Percentiles rank a stretch among this genome's conserved stretches.
These are phyloP conservation scores for Lichtheimia hyalospora DNA, from an alignment of 371 early-diverging fungal species.

Conservation along the genomic window DNA sequence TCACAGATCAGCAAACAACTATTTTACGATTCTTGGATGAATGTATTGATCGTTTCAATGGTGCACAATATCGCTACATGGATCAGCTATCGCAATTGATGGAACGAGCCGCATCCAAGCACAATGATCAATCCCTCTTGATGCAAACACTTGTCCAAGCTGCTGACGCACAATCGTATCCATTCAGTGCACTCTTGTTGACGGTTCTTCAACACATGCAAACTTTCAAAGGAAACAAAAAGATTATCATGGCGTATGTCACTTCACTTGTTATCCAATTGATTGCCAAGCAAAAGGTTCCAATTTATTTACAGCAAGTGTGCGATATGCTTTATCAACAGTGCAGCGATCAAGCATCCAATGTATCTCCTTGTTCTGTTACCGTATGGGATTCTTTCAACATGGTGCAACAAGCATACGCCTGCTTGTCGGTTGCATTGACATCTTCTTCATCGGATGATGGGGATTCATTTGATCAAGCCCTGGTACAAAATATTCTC, in stretches of 20 bases:
- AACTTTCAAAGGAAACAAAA: constrained; percentile 45
- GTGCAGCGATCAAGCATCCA: not conserved
- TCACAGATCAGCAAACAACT: constrained; percentile 32
- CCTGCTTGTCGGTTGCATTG: not conserved
- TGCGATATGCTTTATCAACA: constrained; percentile 11
- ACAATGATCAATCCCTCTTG: constrained; percentile 6
- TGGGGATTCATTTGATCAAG: not conserved
- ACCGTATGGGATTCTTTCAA: not conserved
- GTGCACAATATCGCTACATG: constrained; percentile 64
- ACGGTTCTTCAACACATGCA: constrained; percentile 53
- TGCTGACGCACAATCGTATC: constrained; percentile 18
- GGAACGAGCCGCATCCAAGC: constrained; percentile 1
- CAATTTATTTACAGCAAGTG: constrained; percentile 26
- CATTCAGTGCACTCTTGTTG: constrained; percentile 59
- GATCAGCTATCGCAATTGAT: constrained; percentile 48
- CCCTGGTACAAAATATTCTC: not conserved
- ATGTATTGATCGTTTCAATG: constrained; percentile 55
- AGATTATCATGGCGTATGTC: constrained; percentile 35
- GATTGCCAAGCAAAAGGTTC: constrained; percentile 35
- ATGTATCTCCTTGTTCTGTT: not conserved
- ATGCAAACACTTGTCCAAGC: not conserved
- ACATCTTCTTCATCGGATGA: not conserved
- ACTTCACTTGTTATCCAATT: constrained; percentile 30
- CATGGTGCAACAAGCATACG: not conserved
- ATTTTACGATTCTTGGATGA: constrained; percentile 69